Base-by-base conservation (phyloP, 257 asterid genomes). In the Salvia hispanica region DNA sequence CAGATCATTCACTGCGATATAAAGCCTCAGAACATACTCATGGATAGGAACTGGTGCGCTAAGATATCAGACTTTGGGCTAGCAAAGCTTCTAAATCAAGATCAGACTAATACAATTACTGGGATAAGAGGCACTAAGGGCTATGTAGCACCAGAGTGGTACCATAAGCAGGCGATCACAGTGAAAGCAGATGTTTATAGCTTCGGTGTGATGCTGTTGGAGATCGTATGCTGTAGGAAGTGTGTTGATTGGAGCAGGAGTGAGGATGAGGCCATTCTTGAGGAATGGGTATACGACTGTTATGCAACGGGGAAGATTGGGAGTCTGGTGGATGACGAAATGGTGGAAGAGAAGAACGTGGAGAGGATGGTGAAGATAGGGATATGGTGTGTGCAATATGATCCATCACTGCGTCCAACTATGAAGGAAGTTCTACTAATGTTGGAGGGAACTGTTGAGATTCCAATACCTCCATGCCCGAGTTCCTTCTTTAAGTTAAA, bases 1-100 rank as follows among this genome's bases (percentile, higher is more conserved):
- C 88, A 80, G 34, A 87, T 83, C 28, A 83, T 88, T 47, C 95
- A 88, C 11, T 83, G 90, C 4, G 88, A 88, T 12, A 85, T 85
- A 42, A 83, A 88, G 46, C 88, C 92, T 28, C 88, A 81, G 42
- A 88, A 85, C 80, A 79, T 83, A 53, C 83, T 84, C 52, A 71
- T 86, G 84, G 87, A 84, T 33, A 78, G 70, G 13, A 25, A 79
- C 1, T 39, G 61, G 51, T 40, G 76, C 1, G 84, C 87, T 0
- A 87, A 83, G 66, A 76, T 84, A 2, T 80, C 91, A 0, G 89
- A 87, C 43, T 87, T 83, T 7, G 91, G 91, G n/a, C 9, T 87
- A 10, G 80, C 91, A 6, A 87, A 87, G 78, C 89, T 80, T 21
- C 40, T 82, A 3, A 84, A 77, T 21, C 70, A 77, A 13, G 89